Evolutionary conservation across 1,284 basidiomycete species (phyloP).

Genomic region (Malassezia dermatis): DNA sequence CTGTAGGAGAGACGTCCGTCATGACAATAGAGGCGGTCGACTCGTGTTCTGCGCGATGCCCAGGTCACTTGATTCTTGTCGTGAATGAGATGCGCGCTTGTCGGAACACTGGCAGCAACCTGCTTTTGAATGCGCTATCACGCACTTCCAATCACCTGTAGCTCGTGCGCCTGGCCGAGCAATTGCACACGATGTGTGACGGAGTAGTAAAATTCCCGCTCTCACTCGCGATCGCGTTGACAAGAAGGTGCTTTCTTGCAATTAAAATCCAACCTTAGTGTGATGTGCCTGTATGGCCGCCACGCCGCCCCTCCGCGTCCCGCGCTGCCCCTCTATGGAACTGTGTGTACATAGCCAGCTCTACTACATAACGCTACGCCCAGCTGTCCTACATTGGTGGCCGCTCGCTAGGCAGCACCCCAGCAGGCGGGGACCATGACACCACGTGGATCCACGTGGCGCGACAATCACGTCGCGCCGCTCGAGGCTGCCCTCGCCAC

Average conservation of each 20-base stretch:
- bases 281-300: neutral
- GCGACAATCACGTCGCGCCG: neutral
- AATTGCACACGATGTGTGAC: neutral
- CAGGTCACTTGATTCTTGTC: neutral
- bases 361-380: neutral
- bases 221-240: neutral
- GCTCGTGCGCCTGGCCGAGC: neutral
- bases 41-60: neutral
- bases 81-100: neutral
- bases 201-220: neutral
- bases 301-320: neutral
- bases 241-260: neutral
- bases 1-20: neutral
- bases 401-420: too few species aligned
- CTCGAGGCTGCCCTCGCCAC: neutral
- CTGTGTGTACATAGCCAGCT: neutral
- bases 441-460: constrained; percentile 3
- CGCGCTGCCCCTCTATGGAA: neutral
- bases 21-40: neutral
- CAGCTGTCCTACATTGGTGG: neutral
- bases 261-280: neutral
- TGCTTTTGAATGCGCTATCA: neutral
- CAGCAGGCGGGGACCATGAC: neutral
- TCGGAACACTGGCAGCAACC: neutral
- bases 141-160: neutral